Base-by-base conservation (phyloP, 1,284 basidiomycete species). In the Cystobasidium sp. region DNA sequence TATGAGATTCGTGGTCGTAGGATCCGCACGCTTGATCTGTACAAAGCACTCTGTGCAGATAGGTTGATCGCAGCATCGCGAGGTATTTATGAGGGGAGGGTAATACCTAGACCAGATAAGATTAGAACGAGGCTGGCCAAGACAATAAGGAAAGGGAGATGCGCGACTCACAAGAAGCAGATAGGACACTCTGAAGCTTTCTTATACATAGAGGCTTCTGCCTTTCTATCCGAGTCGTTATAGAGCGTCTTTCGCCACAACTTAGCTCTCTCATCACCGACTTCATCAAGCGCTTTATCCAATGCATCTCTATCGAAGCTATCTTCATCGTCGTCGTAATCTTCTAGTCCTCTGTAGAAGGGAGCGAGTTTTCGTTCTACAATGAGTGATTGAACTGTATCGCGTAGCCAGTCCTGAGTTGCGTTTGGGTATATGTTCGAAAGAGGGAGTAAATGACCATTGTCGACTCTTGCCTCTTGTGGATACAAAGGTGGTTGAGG, bases 21-120 rank as follows among this genome's bases (percentile, higher is more conserved):
- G 94, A 79, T 99, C 97, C 63, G 87, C 88, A 68, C 96, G 90
- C 85, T 98, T 98, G 84, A 99, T 98, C 84, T 98, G 95, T 18
- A 98, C 94, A 81, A 99, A 99, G 82, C 96, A 99, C 83, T 99
- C 96, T 44, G 96, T 97, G 83, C 96, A 99, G 79, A 99, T 95
- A 41, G 93, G 91, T 80, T 99, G 96, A 85, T 95, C 93, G 82
- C 96, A 99, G 83, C 96, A 99, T 80, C 96, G 88, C 24, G 95
- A 97, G 77, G 90, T 90, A 82, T 99, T 98, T 83, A 98, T 96
- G 82, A 96, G 95, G 39, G 91, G 87, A 44, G 94, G 94, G 81
- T 97, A 97, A 83, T 94, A 94, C 90, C 80, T 81, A 74, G 5
- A 37, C 44, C 31, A 39, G 24, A 18, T 53, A 41, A 39, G 47